Percentiles rank a stretch among this genome's conserved stretches.
Conservation (phyloP, 2,329 filamentous ascomycete genomes). For the Aspergillus novoparasiticus region DNA sequence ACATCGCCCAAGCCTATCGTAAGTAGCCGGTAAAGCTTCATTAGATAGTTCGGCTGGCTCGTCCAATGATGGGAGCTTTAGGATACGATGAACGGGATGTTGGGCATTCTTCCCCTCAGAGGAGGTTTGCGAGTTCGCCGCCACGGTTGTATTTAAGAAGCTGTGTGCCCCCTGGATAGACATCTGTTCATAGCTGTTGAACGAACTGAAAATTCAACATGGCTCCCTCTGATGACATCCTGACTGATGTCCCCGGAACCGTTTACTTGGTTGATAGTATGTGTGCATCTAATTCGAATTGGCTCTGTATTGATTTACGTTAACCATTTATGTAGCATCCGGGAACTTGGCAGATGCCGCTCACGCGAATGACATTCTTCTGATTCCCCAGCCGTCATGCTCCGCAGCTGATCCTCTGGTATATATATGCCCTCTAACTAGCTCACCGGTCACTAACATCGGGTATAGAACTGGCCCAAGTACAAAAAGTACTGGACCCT, state of each 20-base stretch:
- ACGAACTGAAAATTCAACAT: conserved; percentile 10
- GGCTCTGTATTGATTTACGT: background rate
- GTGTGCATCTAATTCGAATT: background rate
- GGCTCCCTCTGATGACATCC: conserved; percentile 20
- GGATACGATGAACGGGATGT: background rate
- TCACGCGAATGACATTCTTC: conserved; percentile 33
- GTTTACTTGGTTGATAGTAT: conserved; percentile 36
- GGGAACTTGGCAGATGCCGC: conserved; percentile 24
- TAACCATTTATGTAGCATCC: conserved; percentile 13
- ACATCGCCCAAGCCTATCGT: conserved; percentile 4
- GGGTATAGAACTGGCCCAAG: conserved; percentile 34
- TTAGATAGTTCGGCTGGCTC: background rate
- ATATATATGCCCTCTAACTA: background rate
- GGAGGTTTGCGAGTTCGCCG: background rate
- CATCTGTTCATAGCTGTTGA: background rate
- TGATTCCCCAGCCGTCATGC: conserved; percentile 36
- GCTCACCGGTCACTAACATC: background rate
- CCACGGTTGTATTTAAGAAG: background rate
- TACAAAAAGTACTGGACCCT: conserved; percentile 45
- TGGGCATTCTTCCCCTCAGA: background rate
- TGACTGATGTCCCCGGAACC: conserved; percentile 37
- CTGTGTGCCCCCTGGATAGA: background rate
- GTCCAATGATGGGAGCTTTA: conserved; percentile 3
- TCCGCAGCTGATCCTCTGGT: conserved; percentile 35
- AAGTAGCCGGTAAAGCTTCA: conserved; percentile 3